Evolutionary conservation across 352 stramenopile species (phyloP), one percentile per base, ranked within the genome.

Genomic region (Phytophthora kernoviae): DNA sequence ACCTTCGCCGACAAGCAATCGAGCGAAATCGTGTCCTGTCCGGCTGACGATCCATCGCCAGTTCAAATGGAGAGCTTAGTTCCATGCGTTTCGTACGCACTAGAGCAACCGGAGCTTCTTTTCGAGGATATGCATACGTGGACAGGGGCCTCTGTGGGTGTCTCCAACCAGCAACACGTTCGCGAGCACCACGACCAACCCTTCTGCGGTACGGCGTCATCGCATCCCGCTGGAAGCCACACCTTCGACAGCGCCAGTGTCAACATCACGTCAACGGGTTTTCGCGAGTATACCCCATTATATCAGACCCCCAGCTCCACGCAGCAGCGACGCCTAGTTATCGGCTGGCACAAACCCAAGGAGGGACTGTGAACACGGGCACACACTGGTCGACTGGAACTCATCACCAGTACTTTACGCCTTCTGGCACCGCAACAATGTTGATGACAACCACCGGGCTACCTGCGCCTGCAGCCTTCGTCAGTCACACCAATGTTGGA

Each of bases 61-160:
- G 69, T 68, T 60, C 72, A 78, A 50, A 73, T 84, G 72, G 72
- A 78, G 46, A 61, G n/a, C 26, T 72, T 84, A 53, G 20, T 60
- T 62, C 60, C 70, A 12, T 82, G 73, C 24, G 41, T 80, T 18
- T 46, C 58, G 11, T 65, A 70, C 30, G 21, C 54, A 20, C 40
- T 71, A 21, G 75, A 80, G 48, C 56, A 69, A 6, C 54, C 67
- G 9, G 58, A 79, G 48, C 45, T 81, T 30, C 57, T 81, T n/a
- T 81, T 80, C 36, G 66, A 75, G 14, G 72, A 70, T 30, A 70
- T 78, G 45, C 72, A 63, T 21, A 46, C 43, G 22, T 68, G 67
- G 63, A 42, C 43, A 21, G 57, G 67, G 12, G 48, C 55, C 21
- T 4, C 58, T 5, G 33, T 42, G 22, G 62, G 58, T 3, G 17